Base-by-base conservation (phyloP, 106 monocot genomes). In the Dioscorea dumetorum region DNA sequence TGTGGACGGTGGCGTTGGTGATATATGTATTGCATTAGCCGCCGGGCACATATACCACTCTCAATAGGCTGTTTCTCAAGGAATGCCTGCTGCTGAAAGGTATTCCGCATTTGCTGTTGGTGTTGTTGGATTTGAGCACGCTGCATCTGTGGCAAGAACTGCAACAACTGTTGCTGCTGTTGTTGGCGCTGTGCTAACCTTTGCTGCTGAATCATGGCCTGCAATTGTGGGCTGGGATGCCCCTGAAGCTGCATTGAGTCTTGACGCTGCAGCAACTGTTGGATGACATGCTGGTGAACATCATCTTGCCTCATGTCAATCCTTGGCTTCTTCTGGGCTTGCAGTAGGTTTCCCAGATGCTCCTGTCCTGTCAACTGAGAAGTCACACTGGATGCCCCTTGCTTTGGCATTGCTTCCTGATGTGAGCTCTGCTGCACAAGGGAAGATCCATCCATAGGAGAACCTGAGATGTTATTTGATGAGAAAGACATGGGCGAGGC, bases 401-500 rank as follows among this genome's bases (percentile, higher is more conserved):
- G 87, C 68, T 86, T 88, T 41, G 70, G 77, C 73, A 88, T 19
- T 35, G 79, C 85, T 0, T 90, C 94, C 16, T 80, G 76, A 18
- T 76, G 80, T 3, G 78, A 76, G 58, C 79, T 85, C 54, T 85
- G 90, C 24, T 90, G 90, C 59, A 88, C 72, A 22, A 95, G 81
- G 49, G 86, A 89, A 18, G 87, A 80, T 41, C 87, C 88, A 64
- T 90, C 87, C 61, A 88, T 81, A 21, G 77, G 54, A 17, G 87
- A 87, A 10, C 80, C 80, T 2, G 86, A 90, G 10, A 94, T 81
- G 63, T 85, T 89, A 68, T 95, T 91, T 35, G 91, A 88, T 21
- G 95, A 83, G 73, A 88, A 95, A n/a, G 95, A 91, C 77, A 91
- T 69, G n/a, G 95, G 91, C 5, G 95, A 91, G 2, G 95, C 79